Percentiles rank a stretch among this genome's conserved stretches.
These are phyloP conservation scores for Cardiospermum halicacabum DNA, from an alignment of 345 rosid species.

Conservation along the genomic window DNA sequence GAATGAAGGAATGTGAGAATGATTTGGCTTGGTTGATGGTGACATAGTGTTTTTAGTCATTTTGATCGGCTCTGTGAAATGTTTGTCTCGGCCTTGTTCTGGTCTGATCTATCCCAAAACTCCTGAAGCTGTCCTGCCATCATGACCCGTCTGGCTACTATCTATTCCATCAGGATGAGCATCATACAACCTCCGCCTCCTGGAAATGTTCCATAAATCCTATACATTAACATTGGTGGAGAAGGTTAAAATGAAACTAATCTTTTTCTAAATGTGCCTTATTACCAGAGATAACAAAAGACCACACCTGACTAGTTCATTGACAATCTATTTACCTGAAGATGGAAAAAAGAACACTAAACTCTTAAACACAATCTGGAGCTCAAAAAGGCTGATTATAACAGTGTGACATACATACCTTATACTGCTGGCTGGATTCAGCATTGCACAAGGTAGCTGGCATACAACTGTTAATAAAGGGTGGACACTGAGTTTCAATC, in stretches of 20 bases:
- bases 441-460: slow-evolving; percentile 31
- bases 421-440: slow-evolving; percentile 32
- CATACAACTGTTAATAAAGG: slow-evolving; percentile 24
- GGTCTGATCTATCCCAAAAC: slow-evolving; percentile 9
- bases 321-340: not conserved
- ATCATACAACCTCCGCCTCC: slow-evolving; percentile 11
- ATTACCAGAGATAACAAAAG: not conserved
- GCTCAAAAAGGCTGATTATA: not conserved
- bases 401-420: slow-evolving; percentile 29
- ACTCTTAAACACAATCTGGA: not conserved
- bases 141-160: slow-evolving; percentile 16
- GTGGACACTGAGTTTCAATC: slow-evolving; percentile 33
- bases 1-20: slow-evolving; percentile 12
- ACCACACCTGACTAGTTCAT: not conserved
- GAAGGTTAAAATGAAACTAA: not conserved
- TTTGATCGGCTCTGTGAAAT: slow-evolving; percentile 8
- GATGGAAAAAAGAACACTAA: not conserved
- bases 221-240: slow-evolving; percentile 5
- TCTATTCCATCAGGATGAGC: slow-evolving; percentile 12
- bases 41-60: not conserved
- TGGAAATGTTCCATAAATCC: slow-evolving; percentile 21
- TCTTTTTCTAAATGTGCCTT: not conserved
- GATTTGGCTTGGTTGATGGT: slow-evolving; percentile 8
- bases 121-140: slow-evolving; percentile 2
- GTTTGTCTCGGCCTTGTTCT: slow-evolving; percentile 11